Evolutionary conservation across 352 stramenopile species (phyloP).

Genomic region (Pythium utonaiense): DNA sequence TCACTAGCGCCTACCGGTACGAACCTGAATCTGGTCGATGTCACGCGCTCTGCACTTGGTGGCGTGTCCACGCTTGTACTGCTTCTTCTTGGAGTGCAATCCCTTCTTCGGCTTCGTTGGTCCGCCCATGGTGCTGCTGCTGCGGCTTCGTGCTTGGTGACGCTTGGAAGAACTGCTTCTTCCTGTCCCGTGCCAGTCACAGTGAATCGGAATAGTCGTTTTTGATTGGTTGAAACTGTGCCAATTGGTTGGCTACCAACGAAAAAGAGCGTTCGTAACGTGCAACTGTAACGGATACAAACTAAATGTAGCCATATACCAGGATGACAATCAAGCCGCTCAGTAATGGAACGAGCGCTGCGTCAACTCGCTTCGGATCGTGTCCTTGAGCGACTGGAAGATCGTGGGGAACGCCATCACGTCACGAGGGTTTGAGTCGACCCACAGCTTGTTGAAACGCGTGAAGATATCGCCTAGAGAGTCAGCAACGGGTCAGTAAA

Average conservation of each 20-base stretch:
- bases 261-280: conserved; percentile 8
- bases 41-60: conserved; percentile 80
- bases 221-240: conserved; percentile 25
- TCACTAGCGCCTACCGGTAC: background rate
- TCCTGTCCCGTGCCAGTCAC: conserved; percentile 23
- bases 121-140: conserved; percentile 34
- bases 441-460: conserved; percentile 82
- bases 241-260: conserved; percentile 18
- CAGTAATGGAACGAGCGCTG: conserved; percentile 66
- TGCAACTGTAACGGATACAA: conserved; percentile 13
- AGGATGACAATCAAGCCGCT: conserved; percentile 7
- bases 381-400: conserved; percentile 77
- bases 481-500: background rate
- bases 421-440: conserved; percentile 75
- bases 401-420: conserved; percentile 84
- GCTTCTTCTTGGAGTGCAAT: conserved; percentile 81
- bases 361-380: conserved; percentile 52
- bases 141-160: conserved; percentile 11
- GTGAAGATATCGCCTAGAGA: conserved; percentile 64
- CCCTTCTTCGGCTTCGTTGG: conserved; percentile 59
- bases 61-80: conserved; percentile 81
- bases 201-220: conserved; percentile 6
- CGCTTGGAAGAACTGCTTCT: conserved; percentile 11
- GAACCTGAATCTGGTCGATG: conserved; percentile 83
- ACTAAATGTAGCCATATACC: conserved; percentile 25